phyloP scores from a whole-genome alignment of 176 grass and related monocot genomes.

The Eleusine coracana region DNA sequence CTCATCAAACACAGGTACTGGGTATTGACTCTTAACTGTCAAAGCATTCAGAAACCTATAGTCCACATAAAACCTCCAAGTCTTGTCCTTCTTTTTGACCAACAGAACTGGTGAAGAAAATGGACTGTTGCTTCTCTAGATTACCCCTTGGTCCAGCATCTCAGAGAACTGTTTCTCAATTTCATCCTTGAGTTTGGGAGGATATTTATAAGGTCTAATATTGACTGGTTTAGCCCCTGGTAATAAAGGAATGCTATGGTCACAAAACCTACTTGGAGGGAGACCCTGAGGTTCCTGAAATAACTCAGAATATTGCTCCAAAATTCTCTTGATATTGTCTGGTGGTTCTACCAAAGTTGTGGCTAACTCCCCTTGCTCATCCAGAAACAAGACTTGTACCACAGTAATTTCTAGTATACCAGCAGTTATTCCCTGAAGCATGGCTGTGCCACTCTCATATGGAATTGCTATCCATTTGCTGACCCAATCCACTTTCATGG shows the following conservation, averaged over 20 bases:
- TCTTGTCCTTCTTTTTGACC: too few species aligned
- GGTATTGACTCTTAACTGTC: too few species aligned
- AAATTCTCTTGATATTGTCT: neutral
- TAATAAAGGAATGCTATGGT: neutral
- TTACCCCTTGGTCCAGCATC: neutral
- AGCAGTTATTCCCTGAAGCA: neutral
- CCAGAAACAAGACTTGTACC: accelerated
- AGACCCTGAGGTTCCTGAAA: too few species aligned
- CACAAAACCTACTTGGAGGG: neutral
- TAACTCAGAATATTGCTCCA: accelerated
- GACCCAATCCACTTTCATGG: neutral
- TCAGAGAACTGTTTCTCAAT: neutral
- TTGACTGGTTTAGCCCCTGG: neutral
- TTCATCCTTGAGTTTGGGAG: neutral
- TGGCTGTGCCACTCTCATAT: accelerated
- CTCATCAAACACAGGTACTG: too few species aligned
- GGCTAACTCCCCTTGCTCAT: neutral
- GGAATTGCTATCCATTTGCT: too few species aligned
- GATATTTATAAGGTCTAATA: neutral
- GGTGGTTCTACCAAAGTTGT: accelerated
- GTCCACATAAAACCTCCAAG: too few species aligned
- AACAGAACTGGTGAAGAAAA: neutral
- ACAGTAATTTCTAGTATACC: neutral
- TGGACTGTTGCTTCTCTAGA: neutral
- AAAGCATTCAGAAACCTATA: too few species aligned